A percentile compares a stretch with the other conserved stretches of the same genome.
Conservation (phyloP, 2,329 filamentous ascomycete species). For the Aureobasidium uvarum region DNA sequence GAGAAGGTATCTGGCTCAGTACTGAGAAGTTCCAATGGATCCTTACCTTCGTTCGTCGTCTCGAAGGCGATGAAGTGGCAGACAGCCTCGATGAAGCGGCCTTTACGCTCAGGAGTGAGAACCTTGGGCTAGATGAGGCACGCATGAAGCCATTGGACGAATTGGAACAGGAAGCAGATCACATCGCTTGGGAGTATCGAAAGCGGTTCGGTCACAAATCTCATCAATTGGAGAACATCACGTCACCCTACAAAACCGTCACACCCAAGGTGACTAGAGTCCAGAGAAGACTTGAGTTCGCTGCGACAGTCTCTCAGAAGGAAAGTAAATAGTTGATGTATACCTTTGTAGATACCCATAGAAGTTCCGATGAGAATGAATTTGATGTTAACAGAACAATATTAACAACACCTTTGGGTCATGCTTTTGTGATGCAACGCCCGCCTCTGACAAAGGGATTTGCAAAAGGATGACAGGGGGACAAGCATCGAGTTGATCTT, state of each 20-base stretch:
- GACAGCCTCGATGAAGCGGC: constrained; percentile 35
- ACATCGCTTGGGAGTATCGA: constrained; percentile 5
- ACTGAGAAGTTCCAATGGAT: constrained; percentile 45
- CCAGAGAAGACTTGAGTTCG: not conserved
- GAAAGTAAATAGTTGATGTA: too few species aligned
- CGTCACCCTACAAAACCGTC: not conserved
- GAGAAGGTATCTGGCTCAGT: constrained; percentile 40
- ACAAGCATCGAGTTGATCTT: not conserved
- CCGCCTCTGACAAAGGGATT: not conserved
- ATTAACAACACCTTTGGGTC: not conserved
- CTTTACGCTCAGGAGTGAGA: constrained; percentile 10
- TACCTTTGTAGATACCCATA: not conserved
- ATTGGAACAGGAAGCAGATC: constrained; percentile 5
- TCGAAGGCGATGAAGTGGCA: constrained; percentile 48
- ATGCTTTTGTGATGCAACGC: not conserved
- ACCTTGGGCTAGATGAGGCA: not conserved
- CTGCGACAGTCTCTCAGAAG: not conserved
- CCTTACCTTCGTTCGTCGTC: constrained; percentile 42
- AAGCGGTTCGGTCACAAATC: not conserved
- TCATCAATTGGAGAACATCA: not conserved
- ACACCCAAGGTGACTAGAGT: not conserved
- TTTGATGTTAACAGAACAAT: not conserved
- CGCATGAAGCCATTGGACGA: not conserved
- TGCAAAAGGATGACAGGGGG: not conserved
- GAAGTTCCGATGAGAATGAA: not conserved